These are phyloP conservation scores for Ascocoryne sarcoides DNA, from an alignment of 2,329 filamentous ascomycete species.

Conservation along the genomic window DNA sequence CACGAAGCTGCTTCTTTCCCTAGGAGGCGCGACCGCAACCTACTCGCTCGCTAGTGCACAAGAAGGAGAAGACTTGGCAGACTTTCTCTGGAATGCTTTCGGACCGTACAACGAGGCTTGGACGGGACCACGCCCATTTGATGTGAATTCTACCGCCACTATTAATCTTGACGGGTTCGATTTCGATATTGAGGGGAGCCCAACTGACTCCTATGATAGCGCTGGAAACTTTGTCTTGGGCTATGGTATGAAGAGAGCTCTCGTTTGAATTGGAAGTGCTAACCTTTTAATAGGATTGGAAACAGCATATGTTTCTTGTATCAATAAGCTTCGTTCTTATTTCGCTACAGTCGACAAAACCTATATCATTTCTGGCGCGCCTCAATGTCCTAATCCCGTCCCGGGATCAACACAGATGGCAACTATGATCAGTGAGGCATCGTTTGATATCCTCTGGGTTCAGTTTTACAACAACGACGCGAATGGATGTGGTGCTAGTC, in stretches of 20 bases:
- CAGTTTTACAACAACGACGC: slow-evolving; percentile 28
- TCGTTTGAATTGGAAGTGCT: too few relatives aligned
- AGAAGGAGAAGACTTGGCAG: slow-evolving; percentile 30
- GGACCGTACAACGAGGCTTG: slow-evolving; percentile 24
- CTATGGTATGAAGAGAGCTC: slow-evolving; percentile 15
- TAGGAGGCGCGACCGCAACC: slow-evolving; percentile 24
- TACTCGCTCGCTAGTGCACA: slow-evolving; percentile 27
- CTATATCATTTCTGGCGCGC: slow-evolving; percentile 27
- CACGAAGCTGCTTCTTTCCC: slow-evolving; percentile 35
- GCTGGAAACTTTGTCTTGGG: too few relatives aligned
- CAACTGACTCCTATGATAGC: too few relatives aligned
- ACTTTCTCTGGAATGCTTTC: slow-evolving; percentile 34
- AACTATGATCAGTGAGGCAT: slow-evolving; percentile 17
- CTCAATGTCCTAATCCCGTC: slow-evolving; percentile 24
- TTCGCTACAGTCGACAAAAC: slow-evolving; percentile 19
- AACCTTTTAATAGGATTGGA: too few relatives aligned
- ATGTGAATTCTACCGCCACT: slow-evolving; percentile 6
- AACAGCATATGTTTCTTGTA: slow-evolving; percentile 23
- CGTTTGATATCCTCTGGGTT: slow-evolving; percentile 27
- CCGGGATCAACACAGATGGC: slow-evolving; percentile 20
- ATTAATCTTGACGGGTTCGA: slow-evolving; percentile 29
- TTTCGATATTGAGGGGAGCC: slow-evolving; percentile 26
- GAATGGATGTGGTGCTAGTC: slow-evolving; percentile 19
- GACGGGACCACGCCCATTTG: slow-evolving; percentile 3
- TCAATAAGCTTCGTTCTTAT: slow-evolving; percentile 22